Percentiles rank a stretch among this genome's conserved stretches.
phyloP scores from a whole-genome alignment of 2,329 filamentous ascomycete genomes.

The Aspergillus ochraceoroseus region DNA sequence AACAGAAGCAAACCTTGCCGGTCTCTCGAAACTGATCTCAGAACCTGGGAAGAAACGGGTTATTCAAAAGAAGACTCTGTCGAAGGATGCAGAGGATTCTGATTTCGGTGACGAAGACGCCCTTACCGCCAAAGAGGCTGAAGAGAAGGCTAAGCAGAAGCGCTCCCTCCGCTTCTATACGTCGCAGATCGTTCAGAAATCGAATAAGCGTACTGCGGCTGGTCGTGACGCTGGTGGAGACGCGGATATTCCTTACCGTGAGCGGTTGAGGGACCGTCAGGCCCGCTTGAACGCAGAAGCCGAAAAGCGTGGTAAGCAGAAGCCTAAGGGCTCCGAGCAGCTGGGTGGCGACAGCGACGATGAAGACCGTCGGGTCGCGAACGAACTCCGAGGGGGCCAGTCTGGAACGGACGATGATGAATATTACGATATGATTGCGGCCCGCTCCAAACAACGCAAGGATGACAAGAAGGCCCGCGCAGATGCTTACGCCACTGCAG shows the following conservation, averaged over 20 bases:
- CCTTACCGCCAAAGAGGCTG: constrained; percentile 71
- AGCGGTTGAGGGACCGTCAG: constrained; percentile 80
- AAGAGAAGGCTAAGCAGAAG: constrained; percentile 83
- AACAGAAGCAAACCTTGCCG: constrained; percentile 67
- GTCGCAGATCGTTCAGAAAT: constrained; percentile 91
- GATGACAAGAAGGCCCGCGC: constrained; percentile 67
- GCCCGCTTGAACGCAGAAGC: constrained; percentile 84
- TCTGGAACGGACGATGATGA: constrained; percentile 45
- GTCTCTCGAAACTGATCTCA: constrained; percentile 60
- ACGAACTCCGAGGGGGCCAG: constrained; percentile 41
- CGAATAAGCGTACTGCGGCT: constrained; percentile 67
- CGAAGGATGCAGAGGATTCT: constrained; percentile 57
- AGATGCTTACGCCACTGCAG: constrained; percentile 52
- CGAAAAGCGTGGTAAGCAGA: constrained; percentile 69
- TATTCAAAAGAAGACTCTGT: constrained; percentile 30
- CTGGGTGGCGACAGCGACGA: constrained; percentile 67
- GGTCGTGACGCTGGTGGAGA: constrained; percentile 58
- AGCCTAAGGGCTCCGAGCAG: constrained; percentile 58
- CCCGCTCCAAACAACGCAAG: constrained; percentile 55
- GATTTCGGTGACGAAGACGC: constrained; percentile 89
- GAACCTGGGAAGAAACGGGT: constrained; percentile 47
- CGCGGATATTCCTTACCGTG: constrained; percentile 69
- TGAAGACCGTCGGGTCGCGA: constrained; percentile 54
- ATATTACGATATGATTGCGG: constrained; percentile 86
- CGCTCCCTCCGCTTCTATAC: constrained; percentile 97